These are phyloP conservation scores for Leccinum longicurvipes DNA, from an alignment of 768 basidiomycete genomes.

Conservation along the genomic window DNA sequence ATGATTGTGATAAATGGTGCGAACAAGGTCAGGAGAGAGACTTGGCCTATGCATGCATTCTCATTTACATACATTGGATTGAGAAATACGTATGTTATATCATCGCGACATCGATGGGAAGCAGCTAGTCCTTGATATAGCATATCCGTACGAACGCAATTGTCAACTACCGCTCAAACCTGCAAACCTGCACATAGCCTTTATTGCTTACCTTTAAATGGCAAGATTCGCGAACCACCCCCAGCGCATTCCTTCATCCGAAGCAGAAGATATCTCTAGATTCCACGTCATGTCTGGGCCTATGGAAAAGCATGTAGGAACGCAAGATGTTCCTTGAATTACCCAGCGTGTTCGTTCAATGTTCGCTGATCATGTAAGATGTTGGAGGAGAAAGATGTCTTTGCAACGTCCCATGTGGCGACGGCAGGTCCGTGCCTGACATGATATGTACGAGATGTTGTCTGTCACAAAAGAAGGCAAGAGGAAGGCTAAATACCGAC, in stretches of 20 bases:
- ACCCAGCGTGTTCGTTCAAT: not conserved
- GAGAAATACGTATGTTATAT: slow-evolving; percentile 36
- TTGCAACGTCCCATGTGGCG: not conserved
- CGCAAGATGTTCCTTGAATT: slow-evolving; percentile 27
- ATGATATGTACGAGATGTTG: too few relatives aligned
- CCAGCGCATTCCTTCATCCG: slow-evolving; percentile 28
- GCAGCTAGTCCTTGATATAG: slow-evolving; percentile 9
- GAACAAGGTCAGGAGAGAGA: too few relatives aligned
- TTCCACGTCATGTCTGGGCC: slow-evolving; percentile 18
- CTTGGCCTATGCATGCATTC: not conserved
- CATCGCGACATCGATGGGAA: slow-evolving; percentile 36
- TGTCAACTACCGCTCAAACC: slow-evolving; percentile 34
- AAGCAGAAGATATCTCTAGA: slow-evolving; percentile 7
- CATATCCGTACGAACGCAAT: not conserved
- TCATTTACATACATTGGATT: slow-evolving; percentile 27
- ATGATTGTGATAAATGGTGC: too few relatives aligned
- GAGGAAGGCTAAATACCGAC: too few relatives aligned
- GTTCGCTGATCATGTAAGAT: not conserved
- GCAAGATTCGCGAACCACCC: slow-evolving; percentile 34
- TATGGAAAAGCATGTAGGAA: slow-evolving; percentile 25
- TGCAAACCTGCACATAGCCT: slow-evolving; percentile 6
- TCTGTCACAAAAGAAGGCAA: too few relatives aligned
- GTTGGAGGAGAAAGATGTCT: not conserved
- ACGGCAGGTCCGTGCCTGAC: not conserved
- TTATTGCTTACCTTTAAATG: slow-evolving; percentile 27